phyloP scores from a whole-genome alignment of 2,329 filamentous ascomycete species.

The Colletotrichum gigasporum region DNA sequence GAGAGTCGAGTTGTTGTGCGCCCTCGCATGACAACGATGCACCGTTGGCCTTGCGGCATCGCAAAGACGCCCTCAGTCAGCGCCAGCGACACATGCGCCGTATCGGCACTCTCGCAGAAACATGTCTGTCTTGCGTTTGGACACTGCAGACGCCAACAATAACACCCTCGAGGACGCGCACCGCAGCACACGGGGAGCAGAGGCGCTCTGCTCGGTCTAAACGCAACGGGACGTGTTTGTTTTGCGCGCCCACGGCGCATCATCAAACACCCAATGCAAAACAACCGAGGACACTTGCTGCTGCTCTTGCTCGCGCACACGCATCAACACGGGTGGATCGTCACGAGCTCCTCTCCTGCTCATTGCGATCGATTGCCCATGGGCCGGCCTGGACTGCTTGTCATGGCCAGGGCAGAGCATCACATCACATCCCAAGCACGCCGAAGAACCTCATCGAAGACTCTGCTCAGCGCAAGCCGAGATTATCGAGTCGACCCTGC shows the following conservation, averaged over 20 bases:
- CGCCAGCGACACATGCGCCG: not conserved
- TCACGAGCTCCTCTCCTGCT: not conserved
- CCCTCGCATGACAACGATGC: too few relatives aligned
- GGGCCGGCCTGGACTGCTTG: constrained; percentile 16
- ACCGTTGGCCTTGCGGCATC: too few relatives aligned
- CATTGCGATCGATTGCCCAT: constrained; percentile 10
- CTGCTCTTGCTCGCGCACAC: not conserved
- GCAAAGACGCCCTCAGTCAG: too few relatives aligned
- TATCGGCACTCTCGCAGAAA: not conserved
- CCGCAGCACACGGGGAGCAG: not conserved
- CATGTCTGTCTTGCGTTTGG: constrained; percentile 9
- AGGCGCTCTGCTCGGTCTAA: not conserved
- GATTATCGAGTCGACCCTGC: not conserved
- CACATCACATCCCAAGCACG: not conserved
- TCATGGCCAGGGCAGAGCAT: constrained; percentile 1
- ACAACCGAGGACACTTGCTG: not conserved
- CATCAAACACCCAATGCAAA: not conserved
- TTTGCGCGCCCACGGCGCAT: not conserved
- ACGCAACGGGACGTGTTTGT: not conserved
- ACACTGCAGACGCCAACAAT: not conserved
- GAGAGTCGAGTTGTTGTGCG: too few relatives aligned
- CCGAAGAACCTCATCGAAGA: constrained; percentile 9
- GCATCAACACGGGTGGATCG: not conserved
- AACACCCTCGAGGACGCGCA: not conserved
- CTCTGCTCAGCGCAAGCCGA: constrained; percentile 6